phyloP scores from a whole-genome alignment of 768 basidiomycete genomes.

The Naganishia vaughanmartiniae region DNA sequence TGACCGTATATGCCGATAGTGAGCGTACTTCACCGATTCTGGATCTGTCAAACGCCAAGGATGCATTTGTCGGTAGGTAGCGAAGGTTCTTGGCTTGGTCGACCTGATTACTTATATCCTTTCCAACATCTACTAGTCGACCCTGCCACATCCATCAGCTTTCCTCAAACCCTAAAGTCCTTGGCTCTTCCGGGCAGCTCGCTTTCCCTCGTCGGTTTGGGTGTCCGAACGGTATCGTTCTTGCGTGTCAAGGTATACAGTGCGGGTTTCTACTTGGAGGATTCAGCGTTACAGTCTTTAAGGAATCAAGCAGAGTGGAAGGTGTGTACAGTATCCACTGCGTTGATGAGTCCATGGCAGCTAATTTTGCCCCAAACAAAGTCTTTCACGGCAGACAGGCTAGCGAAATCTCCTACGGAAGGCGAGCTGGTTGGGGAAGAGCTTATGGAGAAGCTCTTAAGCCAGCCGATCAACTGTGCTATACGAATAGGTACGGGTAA shows the following conservation, averaged over 20 bases:
- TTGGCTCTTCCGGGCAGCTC: conserved; percentile 36
- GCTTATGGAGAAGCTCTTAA: conserved; percentile 45
- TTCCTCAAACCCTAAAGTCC: conserved; percentile 40
- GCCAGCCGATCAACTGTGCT: conserved; percentile 42
- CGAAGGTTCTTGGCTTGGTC: not conserved
- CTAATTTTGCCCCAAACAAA: conserved; percentile 21
- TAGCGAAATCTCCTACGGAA: conserved; percentile 9
- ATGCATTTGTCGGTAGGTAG: conserved; percentile 17
- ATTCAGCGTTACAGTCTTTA: conserved; percentile 48
- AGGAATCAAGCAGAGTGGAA: conserved; percentile 32
- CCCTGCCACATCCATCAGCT: conserved; percentile 50
- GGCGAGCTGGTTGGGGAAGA: conserved; percentile 43
- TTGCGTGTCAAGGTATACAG: conserved; percentile 84
- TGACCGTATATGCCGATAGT: conserved; percentile 16
- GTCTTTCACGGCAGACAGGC: not conserved
- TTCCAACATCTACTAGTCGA: conserved; percentile 39
- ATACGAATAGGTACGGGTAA: conserved; percentile 50
- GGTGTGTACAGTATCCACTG: conserved; percentile 46
- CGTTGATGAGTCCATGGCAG: too few relatives aligned
- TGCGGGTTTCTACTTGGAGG: conserved; percentile 83
- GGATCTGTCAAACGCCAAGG: not conserved
- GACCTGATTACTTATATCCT: not conserved
- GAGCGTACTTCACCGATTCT: not conserved
- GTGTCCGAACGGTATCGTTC: conserved; percentile 85
- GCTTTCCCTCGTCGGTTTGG: conserved; percentile 74